Evolutionary conservation across 345 rosid species (phyloP).

Genomic region (Abelmoschus esculentus): DNA sequence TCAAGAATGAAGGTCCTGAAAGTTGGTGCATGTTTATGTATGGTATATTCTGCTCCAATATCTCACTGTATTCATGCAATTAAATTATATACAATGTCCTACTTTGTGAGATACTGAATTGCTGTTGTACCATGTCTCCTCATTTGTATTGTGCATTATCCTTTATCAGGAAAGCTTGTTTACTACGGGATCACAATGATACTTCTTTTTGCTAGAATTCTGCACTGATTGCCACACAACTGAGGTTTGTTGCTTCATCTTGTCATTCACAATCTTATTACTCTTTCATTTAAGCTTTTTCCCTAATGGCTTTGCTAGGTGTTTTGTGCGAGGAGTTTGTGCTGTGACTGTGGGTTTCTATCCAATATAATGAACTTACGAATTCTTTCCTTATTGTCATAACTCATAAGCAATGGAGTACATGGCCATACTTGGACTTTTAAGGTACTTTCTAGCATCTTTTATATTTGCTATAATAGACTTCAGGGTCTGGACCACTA

Average conservation of each 20-base stretch:
- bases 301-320: background rate
- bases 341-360: background rate
- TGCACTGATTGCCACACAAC: conserved; percentile 5
- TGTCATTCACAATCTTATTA: background rate
- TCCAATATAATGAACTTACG: background rate
- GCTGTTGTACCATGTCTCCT: background rate
- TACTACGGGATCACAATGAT: background rate
- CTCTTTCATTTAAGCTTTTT: background rate
- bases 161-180: background rate
- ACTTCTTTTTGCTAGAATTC: conserved; percentile 2
- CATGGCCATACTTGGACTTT: background rate
- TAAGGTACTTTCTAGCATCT: conserved; percentile 11
- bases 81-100: background rate
- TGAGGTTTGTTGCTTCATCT: background rate
- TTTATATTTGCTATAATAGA: background rate
- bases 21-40: conserved; percentile 3
- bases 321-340: background rate
- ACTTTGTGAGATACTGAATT: background rate
- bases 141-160: background rate
- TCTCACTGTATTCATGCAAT: background rate
- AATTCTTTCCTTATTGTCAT: background rate
- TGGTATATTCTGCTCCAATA: background rate
- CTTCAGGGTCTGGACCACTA: background rate
- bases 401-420: background rate
- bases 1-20: conserved; percentile 20